Percentiles rank a stretch among this genome's conserved stretches.
Conservation (phyloP, 345 rosid genomes). For the Bruguiera sexangula region DNA sequence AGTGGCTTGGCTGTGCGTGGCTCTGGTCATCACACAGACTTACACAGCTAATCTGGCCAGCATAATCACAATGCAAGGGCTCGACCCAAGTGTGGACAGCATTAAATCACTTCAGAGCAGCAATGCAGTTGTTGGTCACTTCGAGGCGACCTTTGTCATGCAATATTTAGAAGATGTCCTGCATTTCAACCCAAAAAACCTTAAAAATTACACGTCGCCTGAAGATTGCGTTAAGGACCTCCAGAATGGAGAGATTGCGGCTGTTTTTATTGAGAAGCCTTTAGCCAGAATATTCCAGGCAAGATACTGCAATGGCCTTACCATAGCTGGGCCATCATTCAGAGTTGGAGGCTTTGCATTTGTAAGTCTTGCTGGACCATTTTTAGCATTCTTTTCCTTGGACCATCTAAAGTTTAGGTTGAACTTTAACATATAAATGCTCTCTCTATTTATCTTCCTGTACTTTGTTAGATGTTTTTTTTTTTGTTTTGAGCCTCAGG, state of each 20-base stretch:
- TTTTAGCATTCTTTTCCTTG: no score
- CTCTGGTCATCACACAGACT: constrained; percentile 22
- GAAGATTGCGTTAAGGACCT: constrained; percentile 15
- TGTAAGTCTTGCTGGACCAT: constrained; percentile 5
- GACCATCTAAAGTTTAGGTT: neutral
- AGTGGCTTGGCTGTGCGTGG: constrained; percentile 26
- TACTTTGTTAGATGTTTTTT: no score
- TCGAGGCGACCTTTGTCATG: neutral
- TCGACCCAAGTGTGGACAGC: constrained; percentile 4
- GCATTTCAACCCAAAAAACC: neutral
- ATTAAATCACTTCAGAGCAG: constrained; percentile 11
- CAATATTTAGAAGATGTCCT: constrained; percentile 20
- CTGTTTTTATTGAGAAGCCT: constrained; percentile 24
- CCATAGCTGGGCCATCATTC: constrained; percentile 5
- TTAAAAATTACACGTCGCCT: neutral
- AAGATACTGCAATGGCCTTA: constrained; percentile 18
- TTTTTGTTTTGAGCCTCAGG: constrained; percentile 8
- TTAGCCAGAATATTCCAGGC: constrained; percentile 23
- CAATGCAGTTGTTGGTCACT: constrained; percentile 21
- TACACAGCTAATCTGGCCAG: constrained; percentile 28
- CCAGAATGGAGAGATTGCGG: constrained; percentile 12
- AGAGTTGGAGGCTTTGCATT: constrained; percentile 28
- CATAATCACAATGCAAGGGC: constrained; percentile 14
- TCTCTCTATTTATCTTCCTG: no score
- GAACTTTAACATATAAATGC: no score